These are phyloP conservation scores for Aspergillus sclerotiicarbonarius DNA, from an alignment of 495 filamentous ascomycete genomes.

Conservation along the genomic window DNA sequence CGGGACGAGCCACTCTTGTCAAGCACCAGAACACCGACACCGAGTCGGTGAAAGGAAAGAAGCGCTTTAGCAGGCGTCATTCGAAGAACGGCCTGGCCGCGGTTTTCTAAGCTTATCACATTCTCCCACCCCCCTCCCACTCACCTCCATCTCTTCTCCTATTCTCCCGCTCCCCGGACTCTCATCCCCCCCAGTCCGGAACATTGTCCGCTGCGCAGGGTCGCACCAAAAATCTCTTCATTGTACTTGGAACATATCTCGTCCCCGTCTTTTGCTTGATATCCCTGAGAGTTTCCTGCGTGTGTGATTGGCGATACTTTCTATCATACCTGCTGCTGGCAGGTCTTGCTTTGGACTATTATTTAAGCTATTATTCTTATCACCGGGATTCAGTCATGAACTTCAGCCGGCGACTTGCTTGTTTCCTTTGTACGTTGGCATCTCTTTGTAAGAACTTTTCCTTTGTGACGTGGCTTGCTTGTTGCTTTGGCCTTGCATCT, in stretches of 20 bases:
- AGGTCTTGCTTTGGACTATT: slow-evolving; percentile 13
- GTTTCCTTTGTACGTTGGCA: slow-evolving; percentile 23
- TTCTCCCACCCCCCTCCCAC: slow-evolving; percentile 1
- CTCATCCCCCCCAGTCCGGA: not conserved
- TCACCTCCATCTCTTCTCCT: too few relatives aligned
- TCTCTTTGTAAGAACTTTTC: slow-evolving; percentile 17
- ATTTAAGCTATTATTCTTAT: slow-evolving; percentile 14
- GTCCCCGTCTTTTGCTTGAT: slow-evolving; percentile 12
- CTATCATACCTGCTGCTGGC: slow-evolving; percentile 2
- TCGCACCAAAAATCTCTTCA: slow-evolving; percentile 15
- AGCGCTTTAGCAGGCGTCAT: slow-evolving; percentile 86
- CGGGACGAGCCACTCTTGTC: slow-evolving; percentile 46
- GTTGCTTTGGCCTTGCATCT: slow-evolving; percentile 35
- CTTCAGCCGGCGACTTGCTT: slow-evolving; percentile 12
- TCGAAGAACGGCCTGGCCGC: slow-evolving; percentile 87
- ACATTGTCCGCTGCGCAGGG: slow-evolving; percentile 16
- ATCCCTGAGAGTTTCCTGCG: slow-evolving; percentile 12
- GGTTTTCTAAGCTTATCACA: slow-evolving; percentile 58
- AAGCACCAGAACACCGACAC: slow-evolving; percentile 47
- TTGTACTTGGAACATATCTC: slow-evolving; percentile 12
- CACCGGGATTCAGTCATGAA: slow-evolving; percentile 10
- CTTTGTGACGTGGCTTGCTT: slow-evolving; percentile 20
- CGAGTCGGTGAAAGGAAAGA: slow-evolving; percentile 62
- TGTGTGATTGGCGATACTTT: slow-evolving; percentile 3
- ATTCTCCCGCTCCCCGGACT: not conserved